Base-by-base conservation (phyloP, 1,139 yeast genomes). In the Tardiomyces blankii region DNA sequence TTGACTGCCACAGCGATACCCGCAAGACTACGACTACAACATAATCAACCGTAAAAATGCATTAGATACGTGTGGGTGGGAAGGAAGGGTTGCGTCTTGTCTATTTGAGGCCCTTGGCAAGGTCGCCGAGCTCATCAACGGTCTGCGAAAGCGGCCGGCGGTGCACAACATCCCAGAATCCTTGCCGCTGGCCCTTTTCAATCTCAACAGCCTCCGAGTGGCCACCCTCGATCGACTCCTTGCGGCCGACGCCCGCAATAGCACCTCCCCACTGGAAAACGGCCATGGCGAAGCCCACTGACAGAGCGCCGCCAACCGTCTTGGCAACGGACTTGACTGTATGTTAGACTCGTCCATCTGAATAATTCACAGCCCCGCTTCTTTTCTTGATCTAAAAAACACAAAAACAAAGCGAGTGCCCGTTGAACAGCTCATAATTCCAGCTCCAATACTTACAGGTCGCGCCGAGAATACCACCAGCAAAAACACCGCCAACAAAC, bases 111-210 rank as follows among this genome's bases (percentile, higher is more conserved):
- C 54, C 54, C 47, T 54, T 56, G 46, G 60, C 61, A 38, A 57
- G 51, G 39, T 66, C 70, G 39, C 95, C 95, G 57, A 85, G 72
- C 58, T 80, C 82, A 53, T 78, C 83, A 38, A 82, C 75, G 18
- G 94, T 84, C 66, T 84, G 89, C 33, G 88, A 78, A 56, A 85
- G 68, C 23, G 95, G 95, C 62, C 86, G 77, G 72, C 95, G 80
- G 69, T 80, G 78, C 66, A 80, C 78, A 42, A 81, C 80, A 54
- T 84, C 93, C 88, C 89, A 85, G 69, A 83, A 83, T 38, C 80
- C 79, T 66, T 82, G 91, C 61, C 75, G 75, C 49, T 67, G 68
- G 48, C 68, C 70, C 48, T 71, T 70, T 48, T 61, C 68, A 23
- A 57, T 51, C 50, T 60, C 54, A 12, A 53, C 54, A 40, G 50